phyloP scores from a whole-genome alignment of 140 eudicot species.

The Cichorium intybus region DNA sequence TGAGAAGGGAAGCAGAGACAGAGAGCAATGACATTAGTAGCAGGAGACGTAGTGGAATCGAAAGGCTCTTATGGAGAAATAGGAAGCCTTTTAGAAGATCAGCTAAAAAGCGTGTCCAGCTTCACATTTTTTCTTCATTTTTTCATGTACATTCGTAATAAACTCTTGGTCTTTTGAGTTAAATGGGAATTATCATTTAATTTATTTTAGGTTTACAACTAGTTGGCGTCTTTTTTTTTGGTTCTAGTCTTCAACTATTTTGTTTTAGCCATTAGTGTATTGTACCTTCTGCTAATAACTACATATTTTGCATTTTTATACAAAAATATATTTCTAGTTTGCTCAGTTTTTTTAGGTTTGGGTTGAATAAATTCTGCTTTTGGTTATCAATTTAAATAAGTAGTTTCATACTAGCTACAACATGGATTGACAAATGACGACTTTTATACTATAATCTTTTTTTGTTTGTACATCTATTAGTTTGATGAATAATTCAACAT shows the following conservation, averaged over 20 bases:
- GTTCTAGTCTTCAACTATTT: neutral
- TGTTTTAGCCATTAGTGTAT: too few species aligned
- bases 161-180: conserved; percentile 3
- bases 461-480: too few species aligned
- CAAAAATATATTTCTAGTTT: neutral
- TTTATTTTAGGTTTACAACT: conserved; percentile 36
- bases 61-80: conserved; percentile 66
- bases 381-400: too few species aligned
- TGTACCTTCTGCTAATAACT: neutral
- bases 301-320: too few species aligned
- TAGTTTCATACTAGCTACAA: too few species aligned
- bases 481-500: too few species aligned
- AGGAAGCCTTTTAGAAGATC: conserved; percentile 84
- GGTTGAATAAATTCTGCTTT: neutral
- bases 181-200: conserved; percentile 40
- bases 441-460: too few species aligned
- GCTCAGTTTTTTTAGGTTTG: neutral
- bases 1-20: conserved; percentile 43
- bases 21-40: conserved; percentile 20
- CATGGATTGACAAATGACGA: neutral
- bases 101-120: conserved; percentile 61
- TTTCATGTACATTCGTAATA: conserved; percentile 40
- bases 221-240: neutral
- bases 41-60: conserved; percentile 42
- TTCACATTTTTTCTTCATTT: conserved; percentile 61